A percentile compares a stretch with the other conserved stretches of the same genome.
phyloP scores from a whole-genome alignment of 345 rosid species.

The Populus ilicifolia region DNA sequence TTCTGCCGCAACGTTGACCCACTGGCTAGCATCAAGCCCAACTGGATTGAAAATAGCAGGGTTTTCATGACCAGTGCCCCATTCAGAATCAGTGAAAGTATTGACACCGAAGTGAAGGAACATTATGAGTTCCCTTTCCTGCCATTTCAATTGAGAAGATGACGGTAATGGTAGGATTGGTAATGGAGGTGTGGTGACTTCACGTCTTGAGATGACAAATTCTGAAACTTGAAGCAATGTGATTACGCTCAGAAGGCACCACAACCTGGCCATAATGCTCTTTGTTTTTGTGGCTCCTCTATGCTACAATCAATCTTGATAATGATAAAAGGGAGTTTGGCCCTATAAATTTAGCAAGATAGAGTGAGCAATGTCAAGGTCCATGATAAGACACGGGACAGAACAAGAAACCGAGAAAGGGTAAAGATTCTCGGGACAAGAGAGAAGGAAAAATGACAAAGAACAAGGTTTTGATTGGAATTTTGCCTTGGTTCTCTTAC shows the following conservation, averaged over 20 bases:
- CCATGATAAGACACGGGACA: background rate
- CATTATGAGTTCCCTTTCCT: conserved; percentile 66
- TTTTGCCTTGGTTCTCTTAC: conserved; percentile 5
- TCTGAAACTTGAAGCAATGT: conserved; percentile 11
- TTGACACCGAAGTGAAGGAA: conserved; percentile 78
- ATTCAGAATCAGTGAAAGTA: conserved; percentile 68
- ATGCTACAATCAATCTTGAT: background rate
- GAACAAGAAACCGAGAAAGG: conserved; percentile 1
- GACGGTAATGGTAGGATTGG: conserved; percentile 63
- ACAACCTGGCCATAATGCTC: conserved; percentile 15
- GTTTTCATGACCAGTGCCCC: conserved; percentile 71
- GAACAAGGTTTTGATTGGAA: conserved; percentile 12
- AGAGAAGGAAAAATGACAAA: background rate
- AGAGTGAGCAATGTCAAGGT: background rate
- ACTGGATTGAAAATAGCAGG: conserved; percentile 51
- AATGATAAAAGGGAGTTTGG: no score
- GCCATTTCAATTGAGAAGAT: conserved; percentile 68
- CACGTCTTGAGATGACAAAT: conserved; percentile 13
- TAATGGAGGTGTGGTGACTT: conserved; percentile 55
- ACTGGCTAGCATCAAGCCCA: conserved; percentile 46
- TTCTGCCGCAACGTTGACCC: conserved; percentile 48
- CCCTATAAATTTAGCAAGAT: background rate
- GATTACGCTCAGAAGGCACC: background rate
- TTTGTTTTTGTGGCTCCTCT: background rate
- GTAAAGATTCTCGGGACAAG: conserved; percentile 10